Evolutionary conservation across 73 alveolate species (phyloP), one percentile per base, ranked within the genome.

Genomic region (Halteria grandinella): DNA sequence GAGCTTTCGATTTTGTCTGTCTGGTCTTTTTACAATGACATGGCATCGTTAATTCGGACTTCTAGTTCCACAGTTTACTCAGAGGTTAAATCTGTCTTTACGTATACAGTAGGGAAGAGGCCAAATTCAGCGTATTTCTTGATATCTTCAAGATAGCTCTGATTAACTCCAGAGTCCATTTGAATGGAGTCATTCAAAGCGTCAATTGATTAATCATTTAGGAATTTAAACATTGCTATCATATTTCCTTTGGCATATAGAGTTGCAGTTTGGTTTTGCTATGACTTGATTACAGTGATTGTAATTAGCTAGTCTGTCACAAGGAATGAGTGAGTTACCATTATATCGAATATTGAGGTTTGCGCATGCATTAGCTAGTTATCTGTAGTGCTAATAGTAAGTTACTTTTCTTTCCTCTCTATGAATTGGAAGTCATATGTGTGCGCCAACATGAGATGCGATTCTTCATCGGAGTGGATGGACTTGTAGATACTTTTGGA

Each of bases 1-100:
- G 41, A 81, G 15, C 39, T 40, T 24, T 50, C 62, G 15, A 45
- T 45, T 20, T 73, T 70, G 37, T 83, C 64, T 2, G 34, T 58
- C 18, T 82, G 43, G 32, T 28, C 72, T 21, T 43, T 28, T 1
- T 37, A 51, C 27, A 36, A 24, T 4, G 77, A 57, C 23, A 57
- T 29, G 10, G 58, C 81, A 31, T 82, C 91, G 24, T 45, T 70
- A 33, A 70, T 66, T 18, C 37, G 40, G 1, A 51, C n/a, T 14
- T 54, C 59, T 18, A 71, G 57, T 1, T 48, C 79, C 0, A 14
- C 39, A 36, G 49, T 18, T 17, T 83, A 82, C 4, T 71, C 83
- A 20, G 34, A 41, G 24, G 37, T 29, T 40, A 83, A 69, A 47
- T 57, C 66, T 60, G 52, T 72, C 58, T 48, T 73, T 48, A 81